Percentiles rank a stretch among this genome's conserved stretches.
phyloP scores from a whole-genome alignment of 345 rosid genomes.

The Citrus sp. region DNA sequence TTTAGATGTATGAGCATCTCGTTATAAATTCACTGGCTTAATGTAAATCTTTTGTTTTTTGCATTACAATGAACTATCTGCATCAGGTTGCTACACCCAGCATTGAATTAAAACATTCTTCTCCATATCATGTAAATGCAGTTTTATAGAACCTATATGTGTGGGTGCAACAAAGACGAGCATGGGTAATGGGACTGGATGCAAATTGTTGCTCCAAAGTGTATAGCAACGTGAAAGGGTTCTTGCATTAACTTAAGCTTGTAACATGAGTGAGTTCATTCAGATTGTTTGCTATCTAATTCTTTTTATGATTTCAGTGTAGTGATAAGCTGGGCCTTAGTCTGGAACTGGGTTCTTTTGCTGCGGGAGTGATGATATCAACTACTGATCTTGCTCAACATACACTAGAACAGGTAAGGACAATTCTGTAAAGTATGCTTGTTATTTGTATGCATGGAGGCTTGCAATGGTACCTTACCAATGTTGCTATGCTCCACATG shows the following conservation, averaged over 20 bases:
- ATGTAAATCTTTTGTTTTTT: not conserved
- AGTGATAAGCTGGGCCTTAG: slow-evolving; percentile 60
- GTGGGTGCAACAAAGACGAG: not conserved
- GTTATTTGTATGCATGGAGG: slow-evolving; percentile 18
- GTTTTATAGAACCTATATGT: not conserved
- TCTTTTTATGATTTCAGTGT: slow-evolving; percentile 35
- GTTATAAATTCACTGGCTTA: not conserved
- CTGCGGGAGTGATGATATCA: slow-evolving; percentile 64
- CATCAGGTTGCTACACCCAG: not conserved
- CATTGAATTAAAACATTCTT: not conserved
- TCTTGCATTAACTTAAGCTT: not conserved
- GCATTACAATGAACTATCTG: not conserved
- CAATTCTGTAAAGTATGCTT: not conserved
- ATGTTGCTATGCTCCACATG: not conserved
- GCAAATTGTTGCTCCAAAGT: not conserved
- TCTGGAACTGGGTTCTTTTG: slow-evolving; percentile 61
- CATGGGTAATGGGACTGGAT: not conserved
- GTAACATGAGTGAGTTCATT: not conserved
- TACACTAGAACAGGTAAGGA: slow-evolving; percentile 50
- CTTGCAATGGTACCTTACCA: not conserved
- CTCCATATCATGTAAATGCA: not conserved
- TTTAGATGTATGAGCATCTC: not conserved
- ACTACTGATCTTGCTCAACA: slow-evolving; percentile 58
- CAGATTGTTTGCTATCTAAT: not conserved
- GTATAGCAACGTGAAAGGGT: not conserved